phyloP scores from a whole-genome alignment of 805 yeast species.

The Danielozyma ontarioensis region DNA sequence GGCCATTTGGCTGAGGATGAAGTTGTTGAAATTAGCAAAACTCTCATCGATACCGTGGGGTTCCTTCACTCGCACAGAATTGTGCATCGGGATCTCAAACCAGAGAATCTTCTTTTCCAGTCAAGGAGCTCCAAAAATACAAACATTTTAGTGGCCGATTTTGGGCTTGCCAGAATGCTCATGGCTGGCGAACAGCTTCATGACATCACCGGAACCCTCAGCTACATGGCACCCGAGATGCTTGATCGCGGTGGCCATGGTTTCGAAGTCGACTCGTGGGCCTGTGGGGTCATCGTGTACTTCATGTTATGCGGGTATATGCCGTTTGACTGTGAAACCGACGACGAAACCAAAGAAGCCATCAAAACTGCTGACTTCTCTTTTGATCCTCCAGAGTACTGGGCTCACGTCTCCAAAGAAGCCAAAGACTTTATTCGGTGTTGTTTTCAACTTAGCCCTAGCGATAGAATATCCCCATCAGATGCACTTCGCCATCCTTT shows the following conservation, averaged over 20 bases:
- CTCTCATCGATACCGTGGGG: constrained; percentile 49
- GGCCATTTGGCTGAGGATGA: constrained; percentile 43
- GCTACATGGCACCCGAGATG: constrained; percentile 71
- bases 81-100: constrained; percentile 69
- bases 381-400: constrained; percentile 57
- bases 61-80: constrained; percentile 56
- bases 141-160: constrained; percentile 51
- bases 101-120: constrained; percentile 60
- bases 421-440: constrained; percentile 54
- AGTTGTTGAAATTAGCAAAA: constrained; percentile 44
- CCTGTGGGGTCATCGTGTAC: constrained; percentile 67
- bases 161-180: constrained; percentile 56
- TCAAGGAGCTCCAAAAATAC: constrained; percentile 24
- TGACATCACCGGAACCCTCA: constrained; percentile 63
- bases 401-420: constrained; percentile 45
- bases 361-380: constrained; percentile 53
- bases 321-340: constrained; percentile 73
- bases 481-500: constrained; percentile 44
- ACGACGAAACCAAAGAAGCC: constrained; percentile 61
- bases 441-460: constrained; percentile 47
- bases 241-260: constrained; percentile 53
- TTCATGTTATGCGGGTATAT: constrained; percentile 70
- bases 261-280: constrained; percentile 67
- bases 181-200: constrained; percentile 27
- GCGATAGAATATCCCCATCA: constrained; percentile 41